A percentile compares a stretch with the other conserved stretches of the same genome.
Evolutionary conservation across 371 early-diverging fungal genomes (phyloP).

Genomic region (Apophysomyces sp.): DNA sequence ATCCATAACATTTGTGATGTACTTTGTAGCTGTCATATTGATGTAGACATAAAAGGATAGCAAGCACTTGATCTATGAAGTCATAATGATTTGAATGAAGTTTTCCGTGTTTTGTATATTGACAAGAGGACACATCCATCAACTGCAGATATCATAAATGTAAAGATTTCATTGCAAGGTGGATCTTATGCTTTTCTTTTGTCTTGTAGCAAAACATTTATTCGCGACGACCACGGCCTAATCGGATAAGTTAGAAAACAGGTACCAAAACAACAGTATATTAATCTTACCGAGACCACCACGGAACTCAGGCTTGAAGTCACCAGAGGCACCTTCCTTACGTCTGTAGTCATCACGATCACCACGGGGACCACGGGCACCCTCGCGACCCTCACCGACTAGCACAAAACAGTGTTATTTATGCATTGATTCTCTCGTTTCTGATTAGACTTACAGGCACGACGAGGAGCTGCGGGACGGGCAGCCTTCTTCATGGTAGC

Average conservation of each 20-base stretch:
- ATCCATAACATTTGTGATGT: too few species aligned
- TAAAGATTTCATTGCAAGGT: neutral
- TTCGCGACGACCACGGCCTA: constrained; percentile 52
- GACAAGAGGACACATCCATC: neutral
- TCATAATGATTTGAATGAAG: neutral
- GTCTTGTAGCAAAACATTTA: constrained; percentile 18
- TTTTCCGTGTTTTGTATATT: neutral
- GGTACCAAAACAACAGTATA: neutral
- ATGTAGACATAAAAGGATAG: too few species aligned
- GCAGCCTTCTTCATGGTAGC: constrained; percentile 94
- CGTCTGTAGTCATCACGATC: constrained; percentile 88
- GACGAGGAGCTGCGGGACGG: constrained; percentile 71
- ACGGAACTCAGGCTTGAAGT: constrained; percentile 96
- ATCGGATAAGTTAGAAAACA: neutral
- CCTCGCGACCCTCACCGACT: constrained; percentile 52
- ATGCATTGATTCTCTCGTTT: neutral
- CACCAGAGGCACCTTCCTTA: constrained; percentile 91
- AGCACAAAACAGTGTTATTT: neutral
- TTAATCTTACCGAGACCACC: constrained; percentile 66
- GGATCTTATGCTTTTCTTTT: neutral
- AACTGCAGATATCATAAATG: neutral
- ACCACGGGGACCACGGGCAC: constrained; percentile 65
- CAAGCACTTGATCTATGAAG: too few species aligned
- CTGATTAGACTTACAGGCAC: constrained; percentile 51
- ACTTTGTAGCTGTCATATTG: too few species aligned